These are phyloP conservation scores for Botryotinia convoluta DNA, from an alignment of 2,329 filamentous ascomycete species.

Conservation along the genomic window DNA sequence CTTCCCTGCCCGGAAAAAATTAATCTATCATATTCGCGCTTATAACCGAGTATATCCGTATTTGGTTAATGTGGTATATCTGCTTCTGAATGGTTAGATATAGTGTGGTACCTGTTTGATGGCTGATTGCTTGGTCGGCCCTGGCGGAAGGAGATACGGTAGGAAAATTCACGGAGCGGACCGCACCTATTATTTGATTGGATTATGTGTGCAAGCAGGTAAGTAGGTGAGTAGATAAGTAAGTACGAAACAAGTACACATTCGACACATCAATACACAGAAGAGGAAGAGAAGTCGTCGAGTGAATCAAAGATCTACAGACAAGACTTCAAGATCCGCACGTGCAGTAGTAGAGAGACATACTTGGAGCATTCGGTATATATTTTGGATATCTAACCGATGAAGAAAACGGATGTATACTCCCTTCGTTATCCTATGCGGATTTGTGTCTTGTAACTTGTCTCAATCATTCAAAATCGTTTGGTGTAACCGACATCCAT, in stretches of 20 bases:
- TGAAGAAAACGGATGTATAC: background rate
- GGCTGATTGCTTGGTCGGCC: background rate
- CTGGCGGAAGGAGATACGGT: background rate
- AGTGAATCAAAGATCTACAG: background rate
- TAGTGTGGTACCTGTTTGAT: background rate
- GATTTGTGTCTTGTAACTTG: background rate
- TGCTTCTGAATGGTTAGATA: too few species aligned
- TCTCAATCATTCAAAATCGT: background rate
- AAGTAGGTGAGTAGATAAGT: fast-evolving
- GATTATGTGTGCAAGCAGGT: background rate
- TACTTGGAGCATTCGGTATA: background rate
- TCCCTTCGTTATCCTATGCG: background rate
- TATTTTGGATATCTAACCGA: background rate
- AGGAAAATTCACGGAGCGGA: background rate
- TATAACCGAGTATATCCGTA: background rate
- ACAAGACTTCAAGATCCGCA: background rate
- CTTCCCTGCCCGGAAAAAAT: background rate
- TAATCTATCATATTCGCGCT: background rate
- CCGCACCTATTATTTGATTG: background rate
- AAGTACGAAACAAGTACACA: background rate
- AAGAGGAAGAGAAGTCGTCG: background rate
- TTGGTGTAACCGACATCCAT: too few species aligned
- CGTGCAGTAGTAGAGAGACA: background rate
- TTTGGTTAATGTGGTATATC: too few species aligned
- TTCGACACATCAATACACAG: background rate